phyloP scores from a whole-genome alignment of 108 stramenopile species.

The Stephanodiscus triporus region DNA sequence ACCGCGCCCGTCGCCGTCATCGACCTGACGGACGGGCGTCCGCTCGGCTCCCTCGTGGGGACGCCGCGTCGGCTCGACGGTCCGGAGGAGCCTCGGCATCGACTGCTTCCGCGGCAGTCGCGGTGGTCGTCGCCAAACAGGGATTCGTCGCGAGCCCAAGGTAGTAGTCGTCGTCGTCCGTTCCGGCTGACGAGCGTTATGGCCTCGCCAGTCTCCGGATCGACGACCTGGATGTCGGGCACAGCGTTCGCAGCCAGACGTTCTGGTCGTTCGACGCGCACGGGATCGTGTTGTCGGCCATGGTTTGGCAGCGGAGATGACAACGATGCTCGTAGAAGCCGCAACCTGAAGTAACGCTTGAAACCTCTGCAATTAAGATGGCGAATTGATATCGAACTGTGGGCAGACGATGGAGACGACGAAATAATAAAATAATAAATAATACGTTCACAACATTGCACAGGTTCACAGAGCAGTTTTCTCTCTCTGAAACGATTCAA shows the following conservation, averaged over 20 bases:
- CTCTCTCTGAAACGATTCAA: no score
- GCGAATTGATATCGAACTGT: no score
- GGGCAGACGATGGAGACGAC: no score
- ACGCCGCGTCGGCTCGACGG: background rate
- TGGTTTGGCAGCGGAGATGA: background rate
- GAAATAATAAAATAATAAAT: no score
- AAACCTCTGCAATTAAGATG: no score
- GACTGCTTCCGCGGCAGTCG: background rate
- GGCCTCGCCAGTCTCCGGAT: background rate
- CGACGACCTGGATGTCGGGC: background rate
- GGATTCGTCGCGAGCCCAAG: background rate
- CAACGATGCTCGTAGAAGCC: no score
- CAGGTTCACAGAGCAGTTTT: no score
- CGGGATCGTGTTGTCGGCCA: background rate
- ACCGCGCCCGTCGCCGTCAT: background rate
- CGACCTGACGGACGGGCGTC: no score
- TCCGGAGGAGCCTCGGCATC: background rate
- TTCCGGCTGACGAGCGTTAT: background rate
- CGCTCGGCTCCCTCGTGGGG: background rate
- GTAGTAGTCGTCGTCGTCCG: no score
- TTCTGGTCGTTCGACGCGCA: background rate
- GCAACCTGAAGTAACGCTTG: no score
- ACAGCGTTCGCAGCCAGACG: background rate
- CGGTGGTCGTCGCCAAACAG: background rate
- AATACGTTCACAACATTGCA: no score